phyloP scores from a whole-genome alignment of 1,284 basidiomycete species.

The Prillingera fragicola region DNA sequence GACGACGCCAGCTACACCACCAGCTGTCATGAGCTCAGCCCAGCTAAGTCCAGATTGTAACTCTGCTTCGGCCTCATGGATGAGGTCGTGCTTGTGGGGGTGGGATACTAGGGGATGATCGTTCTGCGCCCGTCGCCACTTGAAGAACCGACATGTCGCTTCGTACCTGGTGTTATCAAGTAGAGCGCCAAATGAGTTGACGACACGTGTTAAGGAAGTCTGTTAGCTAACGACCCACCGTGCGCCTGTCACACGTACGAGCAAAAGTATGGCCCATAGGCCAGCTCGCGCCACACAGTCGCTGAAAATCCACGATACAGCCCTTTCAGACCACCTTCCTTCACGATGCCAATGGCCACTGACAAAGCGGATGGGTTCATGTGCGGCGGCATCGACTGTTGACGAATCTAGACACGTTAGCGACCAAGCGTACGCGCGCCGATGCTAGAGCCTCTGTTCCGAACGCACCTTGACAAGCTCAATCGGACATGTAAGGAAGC shows the following conservation, averaged over 20 bases:
- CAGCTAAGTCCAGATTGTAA: conserved; percentile 53
- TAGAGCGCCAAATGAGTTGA: too few relatives aligned
- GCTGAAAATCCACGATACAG: conserved; percentile 70
- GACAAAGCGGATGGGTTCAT: conserved; percentile 50
- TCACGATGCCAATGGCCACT: conserved; percentile 57
- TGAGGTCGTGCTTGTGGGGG: conserved; percentile 38
- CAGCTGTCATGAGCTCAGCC: conserved; percentile 63
- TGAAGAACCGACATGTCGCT: conserved; percentile 61
- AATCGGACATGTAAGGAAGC: conserved; percentile 69
- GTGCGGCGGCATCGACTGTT: conserved; percentile 53
- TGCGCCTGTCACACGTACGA: conserved; percentile 51
- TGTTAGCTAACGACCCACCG: background rate
- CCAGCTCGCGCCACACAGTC: conserved; percentile 67
- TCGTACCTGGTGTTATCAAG: conserved; percentile 61
- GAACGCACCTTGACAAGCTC: conserved; percentile 64
- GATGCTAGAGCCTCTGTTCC: background rate
- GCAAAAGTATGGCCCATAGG: conserved; percentile 77
- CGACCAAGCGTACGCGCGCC: background rate
- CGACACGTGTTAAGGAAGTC: too few relatives aligned
- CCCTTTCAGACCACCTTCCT: conserved; percentile 57
- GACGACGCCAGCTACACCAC: conserved; percentile 64
- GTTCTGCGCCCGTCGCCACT: conserved; percentile 17
- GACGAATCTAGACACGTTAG: conserved; percentile 56
- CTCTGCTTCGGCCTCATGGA: conserved; percentile 53
- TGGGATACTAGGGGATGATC: conserved; percentile 10